phyloP scores from a whole-genome alignment of 495 filamentous ascomycete species.

The Penicillium parvum region DNA sequence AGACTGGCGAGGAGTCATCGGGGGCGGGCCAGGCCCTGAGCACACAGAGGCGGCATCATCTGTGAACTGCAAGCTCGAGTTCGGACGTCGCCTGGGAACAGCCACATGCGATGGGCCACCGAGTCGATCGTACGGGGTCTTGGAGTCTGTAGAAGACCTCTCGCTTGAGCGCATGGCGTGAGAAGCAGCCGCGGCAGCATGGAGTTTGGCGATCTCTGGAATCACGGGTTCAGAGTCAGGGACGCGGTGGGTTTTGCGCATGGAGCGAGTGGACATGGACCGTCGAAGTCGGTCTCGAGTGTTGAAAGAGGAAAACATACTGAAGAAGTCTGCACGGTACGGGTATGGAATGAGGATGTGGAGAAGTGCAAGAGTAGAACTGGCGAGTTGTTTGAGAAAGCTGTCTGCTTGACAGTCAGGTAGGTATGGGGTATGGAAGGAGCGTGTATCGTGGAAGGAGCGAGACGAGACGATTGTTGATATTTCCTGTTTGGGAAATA shows the following conservation, averaged over 20 bases:
- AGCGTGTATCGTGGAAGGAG: neutral
- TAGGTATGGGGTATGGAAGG: neutral
- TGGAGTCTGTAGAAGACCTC: conserved; percentile 31
- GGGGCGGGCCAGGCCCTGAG: neutral
- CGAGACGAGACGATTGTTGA: no score
- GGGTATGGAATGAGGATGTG: conserved; percentile 14
- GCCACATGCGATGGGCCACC: conserved; percentile 38
- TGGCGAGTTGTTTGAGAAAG: no score
- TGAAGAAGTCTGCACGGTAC: conserved; percentile 23
- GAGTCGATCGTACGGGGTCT: conserved; percentile 27
- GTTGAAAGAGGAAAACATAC: conserved; percentile 28
- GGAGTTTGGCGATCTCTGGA: conserved; percentile 50
- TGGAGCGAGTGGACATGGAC: conserved; percentile 61
- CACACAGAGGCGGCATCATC: conserved; percentile 4
- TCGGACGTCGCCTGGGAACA: conserved; percentile 27
- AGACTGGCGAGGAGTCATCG: conserved; percentile 5
- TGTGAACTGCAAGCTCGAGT: conserved; percentile 11
- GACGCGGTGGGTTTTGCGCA: conserved; percentile 34
- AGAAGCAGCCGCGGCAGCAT: conserved; percentile 66
- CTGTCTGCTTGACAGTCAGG: neutral
- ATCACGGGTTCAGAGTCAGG: conserved; percentile 42
- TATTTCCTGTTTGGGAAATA: no score
- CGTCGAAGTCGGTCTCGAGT: conserved; percentile 48
- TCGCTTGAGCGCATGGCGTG: conserved; percentile 59
- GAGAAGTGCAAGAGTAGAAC: no score